Conservation (phyloP, 2,329 filamentous ascomycete species). For the Pestalotiopsis sp. region DNA sequence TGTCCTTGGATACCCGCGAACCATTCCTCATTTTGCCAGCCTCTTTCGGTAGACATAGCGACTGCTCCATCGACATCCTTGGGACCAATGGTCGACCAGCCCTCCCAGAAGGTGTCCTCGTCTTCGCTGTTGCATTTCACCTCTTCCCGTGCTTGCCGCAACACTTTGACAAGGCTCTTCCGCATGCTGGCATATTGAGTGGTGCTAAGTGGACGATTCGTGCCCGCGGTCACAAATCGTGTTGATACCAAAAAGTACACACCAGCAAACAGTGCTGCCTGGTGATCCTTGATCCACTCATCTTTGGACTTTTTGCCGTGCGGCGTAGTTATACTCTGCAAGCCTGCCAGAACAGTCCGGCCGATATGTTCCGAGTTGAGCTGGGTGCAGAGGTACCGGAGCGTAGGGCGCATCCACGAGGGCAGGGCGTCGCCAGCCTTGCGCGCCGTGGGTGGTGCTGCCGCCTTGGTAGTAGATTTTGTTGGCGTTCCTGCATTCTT, state of each 20-base stretch:
- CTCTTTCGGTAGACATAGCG: slow-evolving; percentile 55
- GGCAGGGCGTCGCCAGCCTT: slow-evolving; percentile 45
- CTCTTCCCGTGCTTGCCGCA: slow-evolving; percentile 43
- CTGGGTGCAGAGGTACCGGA: slow-evolving; percentile 66
- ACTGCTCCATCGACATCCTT: slow-evolving; percentile 66
- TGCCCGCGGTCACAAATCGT: slow-evolving; percentile 45
- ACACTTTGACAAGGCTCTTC: slow-evolving; percentile 48
- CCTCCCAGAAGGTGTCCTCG: slow-evolving; percentile 55
- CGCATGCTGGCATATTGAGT: slow-evolving; percentile 48
- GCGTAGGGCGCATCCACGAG: slow-evolving; percentile 70
- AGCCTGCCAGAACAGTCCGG: slow-evolving; percentile 74
- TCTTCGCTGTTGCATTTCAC: slow-evolving; percentile 39
- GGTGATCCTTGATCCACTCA: slow-evolving; percentile 49
- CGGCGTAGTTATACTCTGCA: slow-evolving; percentile 58
- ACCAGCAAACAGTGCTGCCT: slow-evolving; percentile 59
- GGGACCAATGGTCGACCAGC: slow-evolving; percentile 50
- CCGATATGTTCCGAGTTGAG: slow-evolving; percentile 64
- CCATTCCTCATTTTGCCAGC: slow-evolving; percentile 67
- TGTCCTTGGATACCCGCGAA: slow-evolving; percentile 62
- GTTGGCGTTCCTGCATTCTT: slow-evolving; percentile 42
- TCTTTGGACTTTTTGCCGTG: slow-evolving; percentile 48
- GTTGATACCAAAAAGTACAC: slow-evolving; percentile 63
- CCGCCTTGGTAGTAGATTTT: slow-evolving; percentile 39
- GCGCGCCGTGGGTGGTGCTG: slow-evolving; percentile 27
- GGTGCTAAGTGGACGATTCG: slow-evolving; percentile 40